phyloP scores from a whole-genome alignment of 495 filamentous ascomycete species.

The Penicillium egyptiacum region DNA sequence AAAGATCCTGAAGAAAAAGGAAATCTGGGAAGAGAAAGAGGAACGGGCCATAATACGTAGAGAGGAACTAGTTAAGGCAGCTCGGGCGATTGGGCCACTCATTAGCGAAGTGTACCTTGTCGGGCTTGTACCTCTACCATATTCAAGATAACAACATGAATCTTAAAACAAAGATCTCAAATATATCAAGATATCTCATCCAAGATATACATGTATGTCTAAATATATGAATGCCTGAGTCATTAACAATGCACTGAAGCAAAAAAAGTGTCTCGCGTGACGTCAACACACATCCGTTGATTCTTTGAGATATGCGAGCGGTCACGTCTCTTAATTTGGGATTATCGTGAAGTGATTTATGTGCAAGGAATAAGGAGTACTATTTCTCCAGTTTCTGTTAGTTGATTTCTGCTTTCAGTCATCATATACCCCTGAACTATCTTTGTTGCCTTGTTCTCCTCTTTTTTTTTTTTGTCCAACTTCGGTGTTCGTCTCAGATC shows the following conservation, averaged over 20 bases:
- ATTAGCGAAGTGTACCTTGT: neutral
- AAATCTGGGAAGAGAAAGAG: neutral
- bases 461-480: neutral
- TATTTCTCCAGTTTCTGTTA: neutral
- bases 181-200: neutral
- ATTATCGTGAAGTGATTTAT: slow-evolving; percentile 3
- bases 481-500: slow-evolving; percentile 3
- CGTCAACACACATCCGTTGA: slow-evolving; percentile 30
- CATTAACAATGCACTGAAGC: neutral
- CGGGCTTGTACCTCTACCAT: neutral
- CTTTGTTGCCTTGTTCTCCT: slow-evolving; percentile 8
- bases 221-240: neutral
- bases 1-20: neutral
- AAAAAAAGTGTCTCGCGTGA: slow-evolving; percentile 18
- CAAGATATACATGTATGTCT: neutral
- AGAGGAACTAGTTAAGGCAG: neutral
- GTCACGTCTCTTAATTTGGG: slow-evolving; percentile 12
- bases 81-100: slow-evolving; percentile 11
- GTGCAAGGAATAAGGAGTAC: neutral
- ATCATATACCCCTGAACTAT: slow-evolving; percentile 6
- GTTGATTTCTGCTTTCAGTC: neutral
- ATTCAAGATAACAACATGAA: neutral
- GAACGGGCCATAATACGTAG: neutral
- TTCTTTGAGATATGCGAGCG: neutral
- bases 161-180: neutral